Conservation (phyloP, 257 asterid genomes). For the Solanum arcanum region DNA sequence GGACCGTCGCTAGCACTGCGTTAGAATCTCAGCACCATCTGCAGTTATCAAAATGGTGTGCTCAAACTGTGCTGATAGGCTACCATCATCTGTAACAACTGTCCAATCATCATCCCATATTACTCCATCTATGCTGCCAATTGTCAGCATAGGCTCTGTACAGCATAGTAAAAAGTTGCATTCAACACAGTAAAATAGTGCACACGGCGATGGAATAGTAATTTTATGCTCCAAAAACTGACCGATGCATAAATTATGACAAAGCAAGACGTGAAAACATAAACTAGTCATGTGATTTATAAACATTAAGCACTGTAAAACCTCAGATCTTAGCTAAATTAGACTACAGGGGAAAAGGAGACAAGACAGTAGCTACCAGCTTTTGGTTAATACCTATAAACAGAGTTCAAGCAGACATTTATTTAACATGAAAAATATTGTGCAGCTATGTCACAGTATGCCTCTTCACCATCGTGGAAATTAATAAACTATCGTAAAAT, state of each 20-base stretch:
- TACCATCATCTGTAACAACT: slow-evolving; percentile 83
- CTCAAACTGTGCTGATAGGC: slow-evolving; percentile 95
- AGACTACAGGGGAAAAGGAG: background rate
- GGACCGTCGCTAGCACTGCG: slow-evolving; percentile 32
- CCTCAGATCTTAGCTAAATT: background rate
- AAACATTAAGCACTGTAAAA: background rate
- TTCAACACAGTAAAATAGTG: background rate
- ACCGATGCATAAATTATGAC: background rate
- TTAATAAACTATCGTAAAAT: background rate
- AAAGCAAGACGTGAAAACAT: background rate
- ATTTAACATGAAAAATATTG: background rate
- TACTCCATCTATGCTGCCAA: slow-evolving; percentile 69
- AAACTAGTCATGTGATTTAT: background rate
- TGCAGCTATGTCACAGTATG: background rate
- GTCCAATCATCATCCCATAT: slow-evolving; percentile 97
- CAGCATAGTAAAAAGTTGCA: background rate
- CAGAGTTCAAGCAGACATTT: background rate
- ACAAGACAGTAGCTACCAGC: background rate
- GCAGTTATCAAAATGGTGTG: slow-evolving; percentile 78
- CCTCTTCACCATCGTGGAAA: background rate
- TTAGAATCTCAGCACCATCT: slow-evolving; percentile 79
- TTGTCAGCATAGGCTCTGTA: slow-evolving; percentile 93
- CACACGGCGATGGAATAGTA: background rate
- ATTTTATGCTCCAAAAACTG: background rate
- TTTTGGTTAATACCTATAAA: background rate